Base-by-base conservation (phyloP, 1,139 yeast genomes). In the Candida sp. region DNA sequence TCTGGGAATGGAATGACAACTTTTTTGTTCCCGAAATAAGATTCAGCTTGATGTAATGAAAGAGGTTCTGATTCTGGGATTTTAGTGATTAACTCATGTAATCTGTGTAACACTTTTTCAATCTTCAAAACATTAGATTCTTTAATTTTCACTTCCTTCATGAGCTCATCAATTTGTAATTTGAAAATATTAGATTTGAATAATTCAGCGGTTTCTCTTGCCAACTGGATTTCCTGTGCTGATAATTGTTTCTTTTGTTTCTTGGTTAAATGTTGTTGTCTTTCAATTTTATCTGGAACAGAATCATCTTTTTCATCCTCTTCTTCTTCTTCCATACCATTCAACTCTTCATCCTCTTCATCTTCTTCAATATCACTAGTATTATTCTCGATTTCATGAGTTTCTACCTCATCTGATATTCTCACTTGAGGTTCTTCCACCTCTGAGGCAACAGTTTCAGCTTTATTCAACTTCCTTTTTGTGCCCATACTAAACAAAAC, bases 111-210 rank as follows among this genome's bases (percentile, higher is more conserved):
- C 39, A 84, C 85, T 52, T 84, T 86, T 58, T 90, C 96, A 43
- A 90, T 80, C 43, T 75, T 72, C 42, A 79, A 64, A 36, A 85
- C 77, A 56, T 84, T 83, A 22, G 78, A 66, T 21, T 87, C 95
- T 55, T 87, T 87, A 38, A 90, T 65, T 52, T 80, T 80, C 38
- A 91, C 78, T 61, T 90, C 97, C 51, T 81, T 79, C 57, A 93
- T 70, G 36, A 93, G 72, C 60, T 91, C 98, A 63, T 91, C 99
- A 44, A 91, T 90, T 66, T 93, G 96, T 46, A 93, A 70, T 63
- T 93, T 93, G 79, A 93, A 91, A 45, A 93, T 89, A 63, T 91
- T 91, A 11, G 97, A 89, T 58, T 90, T 89, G 79, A 91, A 93
- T 41, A 91, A 70, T 60, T 90, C 97, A 0, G 96, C 95, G 0